Evolutionary conservation across 2,329 filamentous ascomycete species (phyloP).

Genomic region (Fusarium paranaense): DNA sequence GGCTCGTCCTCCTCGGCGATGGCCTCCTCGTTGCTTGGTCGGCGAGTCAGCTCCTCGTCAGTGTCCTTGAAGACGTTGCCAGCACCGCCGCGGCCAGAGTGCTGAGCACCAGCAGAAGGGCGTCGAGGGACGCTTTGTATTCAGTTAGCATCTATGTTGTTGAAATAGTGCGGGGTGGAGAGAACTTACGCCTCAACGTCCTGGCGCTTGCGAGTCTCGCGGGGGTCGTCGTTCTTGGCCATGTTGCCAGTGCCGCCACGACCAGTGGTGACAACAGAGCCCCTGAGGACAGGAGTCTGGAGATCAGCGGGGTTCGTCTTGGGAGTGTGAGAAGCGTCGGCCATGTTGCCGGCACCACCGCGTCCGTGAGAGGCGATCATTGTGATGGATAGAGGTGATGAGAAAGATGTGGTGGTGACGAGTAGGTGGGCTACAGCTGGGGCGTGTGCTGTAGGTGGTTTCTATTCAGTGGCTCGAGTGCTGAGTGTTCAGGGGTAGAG

Average conservation of each 20-base stretch:
- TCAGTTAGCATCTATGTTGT: constrained; percentile 10
- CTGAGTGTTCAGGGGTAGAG: neutral
- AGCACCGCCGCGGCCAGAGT: constrained; percentile 80
- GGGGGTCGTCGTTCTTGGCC: constrained; percentile 77
- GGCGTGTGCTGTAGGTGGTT: neutral
- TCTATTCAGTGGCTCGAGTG: neutral
- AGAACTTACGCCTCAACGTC: constrained; percentile 78
- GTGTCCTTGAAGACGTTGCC: constrained; percentile 73
- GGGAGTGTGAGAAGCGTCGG: constrained; percentile 63
- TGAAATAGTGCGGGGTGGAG: constrained; percentile 1
- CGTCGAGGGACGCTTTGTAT: constrained; percentile 63
- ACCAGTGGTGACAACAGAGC: constrained; percentile 86
- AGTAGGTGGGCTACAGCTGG: neutral
- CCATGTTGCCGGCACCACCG: constrained; percentile 83
- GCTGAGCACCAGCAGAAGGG: constrained; percentile 67
- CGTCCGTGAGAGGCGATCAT: constrained; percentile 76
- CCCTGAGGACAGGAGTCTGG: constrained; percentile 85
- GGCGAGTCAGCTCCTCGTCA: constrained; percentile 50
- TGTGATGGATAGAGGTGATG: constrained; percentile 16
- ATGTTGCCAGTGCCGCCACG: constrained; percentile 92
- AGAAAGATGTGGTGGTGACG: neutral
- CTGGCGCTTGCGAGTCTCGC: constrained; percentile 81
- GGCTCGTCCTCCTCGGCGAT: constrained; percentile 39
- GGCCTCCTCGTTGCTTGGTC: constrained; percentile 48
- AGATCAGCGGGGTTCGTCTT: constrained; percentile 73